phyloP scores from a whole-genome alignment of 139 green algal species.

The Closterium sp. region DNA sequence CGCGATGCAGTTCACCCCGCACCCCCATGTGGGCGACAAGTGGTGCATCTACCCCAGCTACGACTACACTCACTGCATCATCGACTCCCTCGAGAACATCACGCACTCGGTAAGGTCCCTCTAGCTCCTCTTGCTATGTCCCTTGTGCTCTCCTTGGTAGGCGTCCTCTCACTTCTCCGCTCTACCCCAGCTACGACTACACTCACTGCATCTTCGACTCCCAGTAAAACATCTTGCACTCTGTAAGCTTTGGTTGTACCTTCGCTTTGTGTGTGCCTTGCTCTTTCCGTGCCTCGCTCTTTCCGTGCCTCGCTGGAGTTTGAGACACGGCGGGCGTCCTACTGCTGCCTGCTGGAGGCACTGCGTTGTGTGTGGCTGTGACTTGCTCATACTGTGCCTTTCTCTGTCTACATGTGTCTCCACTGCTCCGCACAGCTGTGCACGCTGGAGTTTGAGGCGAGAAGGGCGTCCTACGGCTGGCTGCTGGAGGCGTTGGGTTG shows the following conservation, averaged over 20 bases:
- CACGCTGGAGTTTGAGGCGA: constrained; percentile 96
- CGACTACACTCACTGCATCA: constrained; percentile 99
- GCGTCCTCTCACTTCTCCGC: background rate
- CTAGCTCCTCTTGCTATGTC: background rate
- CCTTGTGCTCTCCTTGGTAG: background rate
- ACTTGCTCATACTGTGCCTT: background rate
- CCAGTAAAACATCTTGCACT: constrained; percentile 98
- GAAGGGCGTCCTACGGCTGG: constrained; percentile 99
- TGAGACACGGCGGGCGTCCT: constrained; percentile 88
- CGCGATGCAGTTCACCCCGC: constrained; percentile 58
- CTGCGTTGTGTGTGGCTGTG: constrained; percentile 94
- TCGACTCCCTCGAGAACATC: constrained; percentile 96
- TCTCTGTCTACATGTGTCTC: background rate
- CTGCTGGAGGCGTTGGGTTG: constrained; percentile 75
- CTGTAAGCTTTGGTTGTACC: constrained; percentile 36
- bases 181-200: constrained; percentile 93
- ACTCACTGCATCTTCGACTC: constrained; percentile 97
- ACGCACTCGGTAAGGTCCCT: constrained; percentile 76
- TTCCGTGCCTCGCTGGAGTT: constrained; percentile 71
- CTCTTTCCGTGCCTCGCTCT: background rate
- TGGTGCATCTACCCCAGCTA: constrained; percentile 99
- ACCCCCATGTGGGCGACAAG: constrained; percentile 84
- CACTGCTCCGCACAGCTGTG: constrained; percentile 67
- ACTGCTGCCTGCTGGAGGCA: constrained; percentile 90
- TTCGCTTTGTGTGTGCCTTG: background rate